Evolutionary conservation across 1,284 basidiomycete species (phyloP).

Genomic region (Malassezia globosa): DNA sequence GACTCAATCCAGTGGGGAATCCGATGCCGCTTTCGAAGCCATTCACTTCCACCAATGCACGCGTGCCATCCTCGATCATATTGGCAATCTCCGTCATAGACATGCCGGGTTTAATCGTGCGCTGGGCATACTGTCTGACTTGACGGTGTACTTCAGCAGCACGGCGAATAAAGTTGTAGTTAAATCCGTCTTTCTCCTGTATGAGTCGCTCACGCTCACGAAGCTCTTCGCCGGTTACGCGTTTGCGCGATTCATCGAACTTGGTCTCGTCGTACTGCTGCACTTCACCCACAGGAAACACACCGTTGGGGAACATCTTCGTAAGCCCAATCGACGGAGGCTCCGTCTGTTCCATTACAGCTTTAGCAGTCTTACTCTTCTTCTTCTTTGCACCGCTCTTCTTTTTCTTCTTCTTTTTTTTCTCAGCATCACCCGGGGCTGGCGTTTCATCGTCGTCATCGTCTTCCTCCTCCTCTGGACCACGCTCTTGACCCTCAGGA

Average conservation of each 20-base stretch:
- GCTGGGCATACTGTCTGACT: constrained; percentile 69
- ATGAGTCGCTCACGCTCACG: constrained; percentile 62
- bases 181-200: constrained; percentile 49
- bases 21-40: constrained; percentile 77
- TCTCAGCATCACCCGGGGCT: constrained; percentile 20
- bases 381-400: constrained; percentile 38
- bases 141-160: constrained; percentile 87
- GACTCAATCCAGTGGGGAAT: constrained; percentile 89
- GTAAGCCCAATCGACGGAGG: constrained; percentile 83
- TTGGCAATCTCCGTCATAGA: constrained; percentile 88
- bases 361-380: constrained; percentile 28
- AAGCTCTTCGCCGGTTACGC: constrained; percentile 81
- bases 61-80: constrained; percentile 64
- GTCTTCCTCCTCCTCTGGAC: constrained; percentile 24
- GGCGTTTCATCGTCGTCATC: constrained; percentile 27
- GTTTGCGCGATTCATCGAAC: constrained; percentile 57
- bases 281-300: constrained; percentile 82
- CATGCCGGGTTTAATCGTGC: constrained; percentile 83
- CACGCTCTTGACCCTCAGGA: constrained; percentile 5
- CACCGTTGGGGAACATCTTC: constrained; percentile 74
- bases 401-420: constrained; percentile 80
- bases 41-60: constrained; percentile 71
- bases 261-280: constrained; percentile 61
- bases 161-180: constrained; percentile 75
- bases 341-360: constrained; percentile 58